Base-by-base conservation (phyloP, 495 filamentous ascomycete species). In the Aspergillus saccharolyticus region DNA sequence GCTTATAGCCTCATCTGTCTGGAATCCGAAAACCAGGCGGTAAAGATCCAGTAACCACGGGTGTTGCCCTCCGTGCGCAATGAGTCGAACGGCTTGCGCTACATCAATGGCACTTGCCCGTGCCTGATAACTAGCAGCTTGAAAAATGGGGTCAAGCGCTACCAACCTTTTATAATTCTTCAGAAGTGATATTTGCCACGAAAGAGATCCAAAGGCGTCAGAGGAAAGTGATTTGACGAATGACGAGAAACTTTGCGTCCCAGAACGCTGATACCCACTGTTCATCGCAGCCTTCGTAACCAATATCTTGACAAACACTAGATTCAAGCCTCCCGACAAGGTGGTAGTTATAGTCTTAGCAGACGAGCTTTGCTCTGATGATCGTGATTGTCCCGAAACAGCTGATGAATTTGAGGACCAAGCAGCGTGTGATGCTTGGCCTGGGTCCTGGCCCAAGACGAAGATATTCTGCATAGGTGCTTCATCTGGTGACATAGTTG, bases 251-350 rank as follows among this genome's bases (percentile, higher is more conserved):
- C 70, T 72, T 12, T 80, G 77, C 8, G 63, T 44, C 16, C 67
- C 64, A n/a, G 57, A 64, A 22, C 77, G 72, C 47, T 77, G 77
- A 70, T 85, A 96, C 10, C 90, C 90, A 19, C 84, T 80, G 63
- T 89, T 89, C 67, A 90, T 83, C 21, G 90, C 90, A 1, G 91
- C 90, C 72, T 91, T 91, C 16, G 90, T 76, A 42, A 94, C 84
- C 2, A 96, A 77, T 17, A 84, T 76, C 66, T 87, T 90, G 28
- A 95, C 74, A 39, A 87, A 81, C 14, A 81, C 83, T 52, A 94
- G 79, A 56, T 91, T 88, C 12, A 82, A 74, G 58, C 93, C 89
- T 71, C 91, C 89, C 16, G 78, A 70, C 25, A 73, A 68, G 17
- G 79, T 81, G n/a, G 81, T n/a, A n/a, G n/a, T 78, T n/a, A 85